These are phyloP conservation scores for Spinacia oleracea DNA, from an alignment of 179 eudicot genomes.

Conservation along the genomic window DNA sequence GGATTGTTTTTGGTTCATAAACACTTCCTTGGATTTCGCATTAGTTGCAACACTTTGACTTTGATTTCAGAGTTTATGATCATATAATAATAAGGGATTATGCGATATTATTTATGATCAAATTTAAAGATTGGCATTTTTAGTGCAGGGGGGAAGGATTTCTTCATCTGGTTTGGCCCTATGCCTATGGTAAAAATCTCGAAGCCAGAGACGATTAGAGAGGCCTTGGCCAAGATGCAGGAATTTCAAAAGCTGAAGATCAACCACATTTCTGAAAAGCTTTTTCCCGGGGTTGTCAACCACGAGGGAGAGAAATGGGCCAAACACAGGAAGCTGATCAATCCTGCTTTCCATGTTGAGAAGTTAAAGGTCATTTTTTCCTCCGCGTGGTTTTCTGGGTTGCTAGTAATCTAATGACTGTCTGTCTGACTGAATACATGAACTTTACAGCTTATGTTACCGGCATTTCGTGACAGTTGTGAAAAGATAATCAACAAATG, in stretches of 20 bases:
- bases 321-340: conserved; percentile 36
- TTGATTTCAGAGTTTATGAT: too few relatives aligned
- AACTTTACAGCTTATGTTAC: conserved; percentile 38
- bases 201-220: conserved; percentile 22
- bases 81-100: too few relatives aligned
- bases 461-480: conserved; percentile 35
- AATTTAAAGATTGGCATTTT: too few relatives aligned
- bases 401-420: too few relatives aligned
- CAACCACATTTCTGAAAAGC: conserved; percentile 18
- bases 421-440: too few relatives aligned
- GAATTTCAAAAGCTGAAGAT: conserved; percentile 29
- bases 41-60: too few relatives aligned
- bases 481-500: conserved; percentile 27
- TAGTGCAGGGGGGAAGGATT: conserved; percentile 34
- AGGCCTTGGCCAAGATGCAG: conserved; percentile 23
- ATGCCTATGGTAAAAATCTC: conserved; percentile 23
- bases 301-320: conserved; percentile 40
- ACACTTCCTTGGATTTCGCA: too few relatives aligned
- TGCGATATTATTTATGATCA: too few relatives aligned
- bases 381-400: too few relatives aligned
- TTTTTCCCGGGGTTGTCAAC: conserved; percentile 24
- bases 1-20: too few relatives aligned
- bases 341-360: conserved; percentile 40
- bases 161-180: conserved; percentile 31
- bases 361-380: conserved; percentile 38